Conservation (phyloP, 257 asterid genomes). For the Cynanchum wilfordii region DNA sequence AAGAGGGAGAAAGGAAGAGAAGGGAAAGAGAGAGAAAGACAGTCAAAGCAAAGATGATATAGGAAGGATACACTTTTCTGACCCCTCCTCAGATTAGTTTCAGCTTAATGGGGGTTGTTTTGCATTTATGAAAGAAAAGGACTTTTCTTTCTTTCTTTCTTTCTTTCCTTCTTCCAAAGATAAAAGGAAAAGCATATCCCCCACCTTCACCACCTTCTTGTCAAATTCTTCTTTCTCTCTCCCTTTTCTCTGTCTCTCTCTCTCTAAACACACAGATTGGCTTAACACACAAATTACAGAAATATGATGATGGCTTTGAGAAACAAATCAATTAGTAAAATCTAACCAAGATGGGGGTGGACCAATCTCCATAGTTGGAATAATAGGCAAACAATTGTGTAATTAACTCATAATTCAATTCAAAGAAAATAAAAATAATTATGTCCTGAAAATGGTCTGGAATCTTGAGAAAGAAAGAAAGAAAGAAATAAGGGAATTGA, state of each 20-base stretch:
- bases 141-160: not conserved
- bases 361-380: not conserved
- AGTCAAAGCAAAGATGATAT: slow-evolving; percentile 17
- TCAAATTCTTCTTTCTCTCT: not conserved
- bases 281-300: not conserved
- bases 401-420: not conserved
- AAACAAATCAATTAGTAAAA: slow-evolving; percentile 7
- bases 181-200: slow-evolving; percentile 16
- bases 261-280: slow-evolving; percentile 1
- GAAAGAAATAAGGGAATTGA: not conserved
- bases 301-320: slow-evolving; percentile 16
- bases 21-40: slow-evolving; percentile 10
- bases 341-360: not conserved
- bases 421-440: not conserved
- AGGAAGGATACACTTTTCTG: slow-evolving; percentile 21
- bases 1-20: not conserved
- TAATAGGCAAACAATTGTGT: not conserved
- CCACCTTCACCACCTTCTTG: slow-evolving; percentile 10
- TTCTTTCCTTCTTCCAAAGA: slow-evolving; percentile 13
- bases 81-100: slow-evolving; percentile 21
- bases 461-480: slow-evolving; percentile 11
- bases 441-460: slow-evolving; percentile 27
- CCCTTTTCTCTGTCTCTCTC: not conserved
- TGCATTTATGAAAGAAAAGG: slow-evolving; percentile 9
- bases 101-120: slow-evolving; percentile 21